A percentile compares a stretch with the other conserved stretches of the same genome.
Conservation (phyloP, 1,284 basidiomycete genomes). For the Microbotryomycetes sp. region DNA sequence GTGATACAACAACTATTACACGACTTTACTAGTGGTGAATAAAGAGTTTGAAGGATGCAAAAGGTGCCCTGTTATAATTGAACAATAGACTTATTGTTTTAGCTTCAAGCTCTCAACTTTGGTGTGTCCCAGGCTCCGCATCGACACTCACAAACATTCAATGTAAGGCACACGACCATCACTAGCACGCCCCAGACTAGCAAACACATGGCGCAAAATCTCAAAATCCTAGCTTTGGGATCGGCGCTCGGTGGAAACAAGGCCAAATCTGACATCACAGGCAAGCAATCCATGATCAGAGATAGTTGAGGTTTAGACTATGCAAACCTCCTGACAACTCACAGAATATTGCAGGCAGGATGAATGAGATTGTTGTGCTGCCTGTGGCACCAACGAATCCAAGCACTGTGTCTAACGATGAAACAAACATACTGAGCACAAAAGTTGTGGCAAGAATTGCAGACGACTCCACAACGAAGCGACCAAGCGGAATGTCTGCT, state of each 20-base stretch:
- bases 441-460: constrained; percentile 60
- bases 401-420: constrained; percentile 70
- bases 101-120: no score
- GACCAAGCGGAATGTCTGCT: constrained; percentile 49
- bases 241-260: constrained; percentile 43
- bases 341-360: constrained; percentile 77
- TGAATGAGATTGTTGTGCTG: constrained; percentile 93
- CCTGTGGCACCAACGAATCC: constrained; percentile 96
- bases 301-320: constrained; percentile 52
- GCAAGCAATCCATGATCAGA: neutral
- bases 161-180: constrained; percentile 64
- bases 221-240: constrained; percentile 54
- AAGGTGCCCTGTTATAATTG: no score
- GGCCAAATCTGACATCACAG: constrained; percentile 35
- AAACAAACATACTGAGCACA: constrained; percentile 71
- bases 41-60: no score
- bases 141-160: constrained; percentile 35
- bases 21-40: no score
- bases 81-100: no score
- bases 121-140: no score
- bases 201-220: constrained; percentile 59
- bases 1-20: no score
- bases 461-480: constrained; percentile 68
- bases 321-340: constrained; percentile 46
- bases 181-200: constrained; percentile 70